Evolutionary conservation across 2,329 filamentous ascomycete genomes (phyloP), one percentile per base, ranked within the genome.

Genomic region (Elsinoe arachidis): DNA sequence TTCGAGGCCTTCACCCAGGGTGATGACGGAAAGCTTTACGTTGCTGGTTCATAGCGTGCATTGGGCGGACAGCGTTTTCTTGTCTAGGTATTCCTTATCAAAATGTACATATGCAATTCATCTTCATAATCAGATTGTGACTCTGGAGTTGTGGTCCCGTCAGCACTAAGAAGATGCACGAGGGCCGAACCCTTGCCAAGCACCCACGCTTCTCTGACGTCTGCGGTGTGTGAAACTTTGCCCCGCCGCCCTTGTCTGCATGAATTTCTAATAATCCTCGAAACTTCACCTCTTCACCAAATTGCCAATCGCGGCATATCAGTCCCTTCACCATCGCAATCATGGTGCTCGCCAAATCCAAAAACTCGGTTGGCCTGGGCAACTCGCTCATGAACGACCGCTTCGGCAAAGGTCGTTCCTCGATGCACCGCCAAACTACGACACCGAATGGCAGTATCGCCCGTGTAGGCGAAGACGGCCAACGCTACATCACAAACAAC

Each of bases 301-400:
- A 30, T 7, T 30, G 46, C 46, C 46, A 51, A 51, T 34, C 15
- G 26, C 46, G 46, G 46, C 46, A 14, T 23, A 10, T n/a, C 14
- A 34, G 14, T 11, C 46, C 14, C 23, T 34, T 2, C 21, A 33
- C 33, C 9, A 60, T 55, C 59, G 60, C 49, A 55, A 66, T 52
- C 19, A 88, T 88, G 85, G 83, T 85, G 66, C 75, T 88, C 67
- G 84, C 93, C 73, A 99, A 97, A 77, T 96, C 90, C 63, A 97
- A 96, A 74, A 95, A 91, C 74, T 81, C 85, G 67, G 90, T 96
- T 67, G 93, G 93, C 72, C 84, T 99, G 76, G 93, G 93, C 71
- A 96, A 96, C 77, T 85, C 87, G 76, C 83, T 99, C 70, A 99
- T 99, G 93, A 97, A 97, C 72, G 93, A 97, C 76, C 87, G 92